Conservation (phyloP, 768 basidiomycete species). For the Leccinum ochraceum region DNA sequence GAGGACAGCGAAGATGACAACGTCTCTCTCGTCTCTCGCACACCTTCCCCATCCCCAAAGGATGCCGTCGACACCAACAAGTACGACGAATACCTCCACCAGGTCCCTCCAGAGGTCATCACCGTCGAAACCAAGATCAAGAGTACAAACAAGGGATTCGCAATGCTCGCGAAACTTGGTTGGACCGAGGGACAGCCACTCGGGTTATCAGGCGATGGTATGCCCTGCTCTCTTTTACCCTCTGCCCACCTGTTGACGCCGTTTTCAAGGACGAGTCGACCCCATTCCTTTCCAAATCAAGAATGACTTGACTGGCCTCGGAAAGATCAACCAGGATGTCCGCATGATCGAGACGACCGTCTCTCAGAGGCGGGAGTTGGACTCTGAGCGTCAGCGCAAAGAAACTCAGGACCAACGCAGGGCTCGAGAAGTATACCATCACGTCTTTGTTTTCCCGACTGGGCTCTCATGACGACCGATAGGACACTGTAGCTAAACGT, state of each 20-base stretch:
- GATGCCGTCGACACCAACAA: slow-evolving; percentile 59
- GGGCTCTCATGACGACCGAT: slow-evolving; percentile 12
- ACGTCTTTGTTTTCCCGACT: neutral
- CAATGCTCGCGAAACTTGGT: slow-evolving; percentile 77
- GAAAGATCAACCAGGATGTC: slow-evolving; percentile 76
- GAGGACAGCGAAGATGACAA: slow-evolving; percentile 63
- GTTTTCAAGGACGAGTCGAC: slow-evolving; percentile 67
- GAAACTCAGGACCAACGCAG: slow-evolving; percentile 79
- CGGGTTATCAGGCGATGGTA: slow-evolving; percentile 77
- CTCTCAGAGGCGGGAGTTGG: slow-evolving; percentile 74
- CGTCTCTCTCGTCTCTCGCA: slow-evolving; percentile 70
- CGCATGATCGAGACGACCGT: slow-evolving; percentile 86
- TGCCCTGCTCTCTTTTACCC: slow-evolving; percentile 7
- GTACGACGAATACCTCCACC: slow-evolving; percentile 65
- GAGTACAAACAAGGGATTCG: slow-evolving; percentile 77
- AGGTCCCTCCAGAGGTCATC: slow-evolving; percentile 59
- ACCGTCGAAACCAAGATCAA: slow-evolving; percentile 84
- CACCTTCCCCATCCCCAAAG: slow-evolving; percentile 63
- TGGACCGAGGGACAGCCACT: slow-evolving; percentile 84
- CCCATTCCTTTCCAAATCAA: slow-evolving; percentile 84
- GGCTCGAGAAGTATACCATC: slow-evolving; percentile 60
- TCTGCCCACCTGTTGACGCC: slow-evolving; percentile 41
- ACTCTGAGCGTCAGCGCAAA: slow-evolving; percentile 78
- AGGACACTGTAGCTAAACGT: slow-evolving; percentile 67
- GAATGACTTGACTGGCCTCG: slow-evolving; percentile 74